phyloP scores from a whole-genome alignment of 768 basidiomycete species.

The Mycena maculata region DNA sequence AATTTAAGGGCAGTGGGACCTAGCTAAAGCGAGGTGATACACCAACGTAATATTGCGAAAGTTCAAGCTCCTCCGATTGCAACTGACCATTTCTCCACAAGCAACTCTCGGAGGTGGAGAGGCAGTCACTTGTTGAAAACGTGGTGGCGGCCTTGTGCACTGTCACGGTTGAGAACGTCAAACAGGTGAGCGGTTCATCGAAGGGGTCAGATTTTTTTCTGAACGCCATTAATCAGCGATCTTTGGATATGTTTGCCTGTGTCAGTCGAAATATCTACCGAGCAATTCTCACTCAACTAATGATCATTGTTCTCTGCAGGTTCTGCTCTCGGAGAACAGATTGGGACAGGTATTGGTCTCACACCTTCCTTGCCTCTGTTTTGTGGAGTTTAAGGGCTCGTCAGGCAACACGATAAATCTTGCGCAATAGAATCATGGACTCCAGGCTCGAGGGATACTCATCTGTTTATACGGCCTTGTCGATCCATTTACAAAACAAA shows the following conservation, averaged over 20 bases:
- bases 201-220: not conserved
- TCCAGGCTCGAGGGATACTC: no score
- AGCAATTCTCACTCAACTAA: no score
- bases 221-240: conserved; percentile 17
- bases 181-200: conserved; percentile 22
- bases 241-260: conserved; percentile 33
- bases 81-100: not conserved
- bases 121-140: conserved; percentile 25
- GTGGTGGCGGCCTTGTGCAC: conserved; percentile 23
- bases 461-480: no score
- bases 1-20: no score
- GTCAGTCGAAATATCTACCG: conserved; percentile 12
- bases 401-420: no score
- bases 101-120: conserved; percentile 30
- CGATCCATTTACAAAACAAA: not conserved
- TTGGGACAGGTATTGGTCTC: conserved; percentile 19
- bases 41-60: conserved; percentile 12
- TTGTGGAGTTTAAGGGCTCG: conserved; percentile 30
- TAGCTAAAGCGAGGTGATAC: no score
- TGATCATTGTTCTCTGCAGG: conserved; percentile 1
- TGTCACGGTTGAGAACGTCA: conserved; percentile 8
- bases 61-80: not conserved
- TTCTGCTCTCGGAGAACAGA: conserved; percentile 15
- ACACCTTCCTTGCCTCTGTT: conserved; percentile 16
- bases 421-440: no score